A percentile compares a stretch with the other conserved stretches of the same genome.
Evolutionary conservation across 805 yeast species (phyloP).

Genomic region (Wickerhamomyces sydowiorum): DNA sequence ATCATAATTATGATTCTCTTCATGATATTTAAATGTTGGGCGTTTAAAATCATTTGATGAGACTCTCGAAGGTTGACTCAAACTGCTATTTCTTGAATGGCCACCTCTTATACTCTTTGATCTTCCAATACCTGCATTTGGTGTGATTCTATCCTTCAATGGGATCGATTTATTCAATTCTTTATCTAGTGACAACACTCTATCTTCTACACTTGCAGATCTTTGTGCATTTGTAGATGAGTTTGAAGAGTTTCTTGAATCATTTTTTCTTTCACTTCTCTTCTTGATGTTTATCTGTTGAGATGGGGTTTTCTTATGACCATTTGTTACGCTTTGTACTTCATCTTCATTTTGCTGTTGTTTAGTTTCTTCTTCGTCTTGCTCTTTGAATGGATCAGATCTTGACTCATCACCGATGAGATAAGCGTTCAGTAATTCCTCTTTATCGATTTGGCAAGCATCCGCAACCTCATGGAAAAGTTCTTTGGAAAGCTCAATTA

Average conservation of each 20-base stretch:
- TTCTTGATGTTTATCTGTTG: constrained; percentile 6
- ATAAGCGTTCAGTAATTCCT: constrained; percentile 21
- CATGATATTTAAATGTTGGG: not conserved
- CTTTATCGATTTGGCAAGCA: constrained; percentile 22
- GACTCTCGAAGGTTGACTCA: not conserved
- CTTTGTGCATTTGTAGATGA: not conserved
- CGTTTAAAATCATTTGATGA: not conserved
- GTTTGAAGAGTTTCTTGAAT: not conserved
- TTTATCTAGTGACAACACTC: constrained; percentile 15
- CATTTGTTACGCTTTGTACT: constrained; percentile 6
- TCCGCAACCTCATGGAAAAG: constrained; percentile 36
- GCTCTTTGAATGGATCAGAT: constrained; percentile 7
- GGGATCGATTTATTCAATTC: constrained; percentile 19
- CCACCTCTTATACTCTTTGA: constrained; percentile 2
- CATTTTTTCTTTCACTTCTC: constrained; percentile 6
- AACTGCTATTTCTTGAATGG: not conserved
- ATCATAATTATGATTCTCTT: not conserved
- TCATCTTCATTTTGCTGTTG: not conserved
- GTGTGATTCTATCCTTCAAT: constrained; percentile 11
- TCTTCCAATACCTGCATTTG: constrained; percentile 6
- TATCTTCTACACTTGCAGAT: constrained; percentile 9
- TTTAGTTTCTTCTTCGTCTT: not conserved
- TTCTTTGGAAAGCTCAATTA: constrained; percentile 42
- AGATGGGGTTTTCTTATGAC: not conserved
- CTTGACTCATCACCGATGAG: constrained; percentile 13